Base-by-base conservation (phyloP, 2,329 filamentous ascomycete species). In the Fusarium zealandicum region DNA sequence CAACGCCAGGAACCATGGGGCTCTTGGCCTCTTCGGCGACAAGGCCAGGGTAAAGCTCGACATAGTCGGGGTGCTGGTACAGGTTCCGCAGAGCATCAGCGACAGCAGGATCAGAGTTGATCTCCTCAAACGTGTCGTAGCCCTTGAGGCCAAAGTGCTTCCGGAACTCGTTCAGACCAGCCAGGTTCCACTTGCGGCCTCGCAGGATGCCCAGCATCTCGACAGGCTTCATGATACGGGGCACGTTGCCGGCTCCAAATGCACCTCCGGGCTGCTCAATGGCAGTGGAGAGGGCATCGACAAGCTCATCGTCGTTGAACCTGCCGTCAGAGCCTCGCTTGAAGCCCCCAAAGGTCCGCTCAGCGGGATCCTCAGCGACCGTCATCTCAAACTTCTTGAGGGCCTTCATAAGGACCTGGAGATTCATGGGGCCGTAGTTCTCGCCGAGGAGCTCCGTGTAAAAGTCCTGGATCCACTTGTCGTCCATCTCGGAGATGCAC, bases 121-220 rank as follows among this genome's bases (percentile, higher is more conserved):
- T 92, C 43, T 93, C 90, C 70, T 93, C 89, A 55, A 96, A 96
- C 0, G 80, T 89, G 17, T 87, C 84, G 68, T 96, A 88, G 0
- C 84, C 82, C 73, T 90, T 89, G 6, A 96, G 78, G 2, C 87
- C 86, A 65, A 93, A 93, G 75, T 92, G 90, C 70, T 89, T 87
- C 45, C 91, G 83, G 78, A 95, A 96, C 76, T 95, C 91, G 68
- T 96, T 96, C 56, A 96, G 78, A 0, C 88, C 87, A 0, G 88
- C 88, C 8, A 92, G 75, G 56, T 92, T 88, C 91, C 91, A 96
- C 49, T 82, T 81, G 38, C 91, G 82, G 4, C 88, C 85, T 57
- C 92, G 90, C 40, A 90, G 79, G 51, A 96, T 95, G 36, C 90
- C 90, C 6, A 95, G 78, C 30, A 95, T 89, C 71, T 95, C 90